Evolutionary conservation across 2,329 filamentous ascomycete species (phyloP).

Genomic region (Venturia asperata): DNA sequence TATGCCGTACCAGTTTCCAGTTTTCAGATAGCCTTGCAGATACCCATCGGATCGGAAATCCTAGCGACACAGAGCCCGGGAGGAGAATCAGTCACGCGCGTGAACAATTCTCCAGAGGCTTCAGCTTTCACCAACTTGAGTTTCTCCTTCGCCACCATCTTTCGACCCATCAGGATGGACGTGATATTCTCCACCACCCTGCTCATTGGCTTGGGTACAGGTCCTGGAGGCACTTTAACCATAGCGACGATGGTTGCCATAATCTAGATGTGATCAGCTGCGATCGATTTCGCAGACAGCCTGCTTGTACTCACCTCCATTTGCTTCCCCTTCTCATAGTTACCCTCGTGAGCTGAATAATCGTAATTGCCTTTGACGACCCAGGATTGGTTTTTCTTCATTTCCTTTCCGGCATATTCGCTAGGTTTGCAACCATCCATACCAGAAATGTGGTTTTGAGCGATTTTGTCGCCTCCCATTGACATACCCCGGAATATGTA

Average conservation of each 20-base stretch:
- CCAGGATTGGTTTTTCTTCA: slow-evolving; percentile 18
- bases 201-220: not conserved
- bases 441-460: slow-evolving; percentile 14
- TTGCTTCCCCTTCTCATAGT: slow-evolving; percentile 8
- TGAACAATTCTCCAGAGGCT: not conserved
- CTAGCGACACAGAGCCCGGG: not conserved
- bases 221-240: not conserved
- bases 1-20: too few relatives aligned
- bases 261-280: not conserved
- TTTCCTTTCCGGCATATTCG: not conserved
- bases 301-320: not conserved
- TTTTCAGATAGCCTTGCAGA: not conserved
- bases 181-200: not conserved
- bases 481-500: not conserved
- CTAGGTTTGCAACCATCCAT: slow-evolving; percentile 15
- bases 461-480: slow-evolving; percentile 12
- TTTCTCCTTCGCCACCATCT: not conserved
- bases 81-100: not conserved
- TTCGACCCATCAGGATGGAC: not conserved
- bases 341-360: slow-evolving; percentile 4
- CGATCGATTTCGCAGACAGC: not conserved
- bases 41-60: not conserved
- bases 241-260: not conserved
- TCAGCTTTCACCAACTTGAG: not conserved
- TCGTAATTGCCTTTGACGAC: slow-evolving; percentile 16